Evolutionary conservation across 805 yeast species (phyloP).

Genomic region (Myxozyma sirexii): DNA sequence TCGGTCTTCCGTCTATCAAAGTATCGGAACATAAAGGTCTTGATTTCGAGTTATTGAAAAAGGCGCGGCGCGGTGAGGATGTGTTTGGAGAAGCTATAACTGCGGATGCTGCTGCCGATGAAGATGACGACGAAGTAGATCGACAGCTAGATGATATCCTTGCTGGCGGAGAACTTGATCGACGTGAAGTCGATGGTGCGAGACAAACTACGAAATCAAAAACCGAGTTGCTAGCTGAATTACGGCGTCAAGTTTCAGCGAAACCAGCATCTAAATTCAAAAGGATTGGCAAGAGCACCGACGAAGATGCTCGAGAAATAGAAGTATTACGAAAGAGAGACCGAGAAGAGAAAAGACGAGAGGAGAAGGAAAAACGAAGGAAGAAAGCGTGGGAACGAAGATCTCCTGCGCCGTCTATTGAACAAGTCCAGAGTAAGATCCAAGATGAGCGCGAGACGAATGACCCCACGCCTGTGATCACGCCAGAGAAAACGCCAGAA

Average conservation of each 20-base stretch:
- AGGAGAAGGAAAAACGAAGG: neutral
- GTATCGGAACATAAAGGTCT: slow-evolving; percentile 8
- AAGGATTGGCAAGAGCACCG: slow-evolving; percentile 15
- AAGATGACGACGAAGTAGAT: slow-evolving; percentile 16
- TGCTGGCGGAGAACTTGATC: slow-evolving; percentile 6
- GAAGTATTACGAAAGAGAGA: neutral
- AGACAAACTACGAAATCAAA: slow-evolving; percentile 14
- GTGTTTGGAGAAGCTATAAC: slow-evolving; percentile 2
- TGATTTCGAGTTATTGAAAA: slow-evolving; percentile 24
- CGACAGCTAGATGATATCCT: slow-evolving; percentile 18
- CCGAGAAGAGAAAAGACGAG: neutral
- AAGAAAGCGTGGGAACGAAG: neutral
- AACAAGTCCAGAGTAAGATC: neutral
- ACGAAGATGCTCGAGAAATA: neutral
- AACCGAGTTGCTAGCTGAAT: slow-evolving; percentile 15
- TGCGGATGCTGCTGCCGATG: neutral
- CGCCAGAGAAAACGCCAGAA: neutral
- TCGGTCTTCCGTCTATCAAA: neutral
- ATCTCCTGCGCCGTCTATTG: neutral
- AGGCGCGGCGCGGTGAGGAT: slow-evolving; percentile 20
- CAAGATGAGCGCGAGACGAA: neutral
- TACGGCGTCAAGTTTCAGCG: slow-evolving; percentile 12
- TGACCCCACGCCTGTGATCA: neutral
- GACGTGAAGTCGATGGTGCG: slow-evolving; percentile 10
- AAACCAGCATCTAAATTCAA: slow-evolving; percentile 17